Evolutionary conservation across 345 rosid genomes (phyloP), one percentile per base, ranked within the genome.

Genomic region (Salix dunnii): DNA sequence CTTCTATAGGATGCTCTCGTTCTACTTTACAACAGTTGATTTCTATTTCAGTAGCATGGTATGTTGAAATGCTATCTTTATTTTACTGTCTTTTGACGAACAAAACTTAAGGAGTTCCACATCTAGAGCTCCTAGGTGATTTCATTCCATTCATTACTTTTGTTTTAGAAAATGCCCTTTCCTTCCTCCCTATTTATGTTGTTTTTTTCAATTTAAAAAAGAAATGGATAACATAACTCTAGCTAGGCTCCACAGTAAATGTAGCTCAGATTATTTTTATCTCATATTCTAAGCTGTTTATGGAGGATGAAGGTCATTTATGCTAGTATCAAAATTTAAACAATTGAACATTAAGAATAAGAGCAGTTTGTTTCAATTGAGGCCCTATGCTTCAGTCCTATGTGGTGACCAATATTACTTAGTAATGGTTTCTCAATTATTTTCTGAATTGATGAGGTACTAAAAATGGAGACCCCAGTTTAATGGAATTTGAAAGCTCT

Each of bases 41-140:
- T 96, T 92, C 90, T 96, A 94, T 80, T 91, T 96, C 78, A 94
- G 90, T 70, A 92, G 97, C 90, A 91, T 92, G 99, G 98, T 96
- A 90, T 65, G 87, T 66, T 67, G 49, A 69, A 58, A 42, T 38
- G n/a, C 11, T 30, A 27, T 77, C 25, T 35, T 68, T 69, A 48
- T 46, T 61, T 55, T 21, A 30, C 4, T n/a, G 20, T 25, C 64
- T 76, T 60, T 3, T 60, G 13, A 38, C 17, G 23, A 43, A 49
- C 27, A 66, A 46, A 16, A 49, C 63, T 58, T 58, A 6, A 58
- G 63, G 63, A 58, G 63, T 10, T 23, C 28, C 25, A 11, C 14
- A 8, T 58, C 27, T 23, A 28, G 63, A 58, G 63, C 28, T 23
- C 23, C 63, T n/a, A 58, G 28, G 14, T 58, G 63, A 58, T 58